phyloP scores from a whole-genome alignment of 2,329 filamentous ascomycete species.

The Phialemoniopsis sp. region DNA sequence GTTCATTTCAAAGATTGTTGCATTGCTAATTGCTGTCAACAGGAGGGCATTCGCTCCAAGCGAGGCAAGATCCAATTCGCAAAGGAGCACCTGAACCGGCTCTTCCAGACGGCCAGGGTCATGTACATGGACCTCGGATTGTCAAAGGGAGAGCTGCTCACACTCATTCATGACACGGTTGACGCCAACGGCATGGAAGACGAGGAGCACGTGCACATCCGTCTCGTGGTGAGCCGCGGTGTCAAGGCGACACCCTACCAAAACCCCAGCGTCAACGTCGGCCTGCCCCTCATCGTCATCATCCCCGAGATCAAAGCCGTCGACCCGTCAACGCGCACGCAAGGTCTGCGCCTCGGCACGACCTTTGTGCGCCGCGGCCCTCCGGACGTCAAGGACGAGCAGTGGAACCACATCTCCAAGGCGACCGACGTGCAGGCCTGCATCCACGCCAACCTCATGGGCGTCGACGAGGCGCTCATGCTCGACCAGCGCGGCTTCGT shows the following conservation, averaged over 20 bases:
- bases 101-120: slow-evolving; percentile 19
- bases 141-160: slow-evolving; percentile 14
- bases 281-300: slow-evolving; percentile 21
- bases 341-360: slow-evolving; percentile 17
- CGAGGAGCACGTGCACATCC: slow-evolving; percentile 20
- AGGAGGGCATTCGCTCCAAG: slow-evolving; percentile 19
- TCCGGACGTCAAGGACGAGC: slow-evolving; percentile 23
- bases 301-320: slow-evolving; percentile 21
- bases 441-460: slow-evolving; percentile 21
- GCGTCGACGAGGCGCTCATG: slow-evolving; percentile 22
- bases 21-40: not conserved
- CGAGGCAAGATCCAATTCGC: slow-evolving; percentile 18
- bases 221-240: slow-evolving; percentile 20
- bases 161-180: slow-evolving; percentile 16
- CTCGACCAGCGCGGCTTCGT: slow-evolving; percentile 20
- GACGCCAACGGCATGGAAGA: slow-evolving; percentile 19
- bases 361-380: slow-evolving; percentile 21
- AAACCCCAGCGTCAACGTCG: slow-evolving; percentile 19
- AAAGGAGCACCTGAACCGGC: slow-evolving; percentile 17
- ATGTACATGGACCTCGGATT: slow-evolving; percentile 11
- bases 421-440: slow-evolving; percentile 23
- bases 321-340: slow-evolving; percentile 12
- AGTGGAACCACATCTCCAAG: slow-evolving; percentile 24
- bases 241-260: slow-evolving; percentile 20
- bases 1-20: too few relatives aligned